phyloP scores from a whole-genome alignment of 352 stramenopile genomes.

The Bremia lactucae region DNA sequence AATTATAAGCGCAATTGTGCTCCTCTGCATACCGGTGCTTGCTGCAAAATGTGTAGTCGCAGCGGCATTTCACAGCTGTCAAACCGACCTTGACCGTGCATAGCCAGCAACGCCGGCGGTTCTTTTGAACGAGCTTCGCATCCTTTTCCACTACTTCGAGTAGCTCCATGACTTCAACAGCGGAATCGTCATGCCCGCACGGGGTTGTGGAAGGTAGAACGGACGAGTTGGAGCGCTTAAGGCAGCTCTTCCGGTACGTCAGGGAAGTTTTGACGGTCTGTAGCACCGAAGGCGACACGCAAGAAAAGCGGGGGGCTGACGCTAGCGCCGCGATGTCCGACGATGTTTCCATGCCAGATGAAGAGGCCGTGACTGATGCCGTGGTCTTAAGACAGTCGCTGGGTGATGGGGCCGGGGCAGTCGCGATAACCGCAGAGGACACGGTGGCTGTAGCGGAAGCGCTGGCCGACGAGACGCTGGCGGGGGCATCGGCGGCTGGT shows the following conservation, averaged over 20 bases:
- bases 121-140: constrained; percentile 58
- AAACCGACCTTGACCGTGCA: constrained; percentile 82
- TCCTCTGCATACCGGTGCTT: constrained; percentile 86
- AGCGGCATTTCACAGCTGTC: constrained; percentile 80
- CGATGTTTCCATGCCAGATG: constrained; percentile 15
- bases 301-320: constrained; percentile 17
- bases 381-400: constrained; percentile 20
- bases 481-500: constrained; percentile 8
- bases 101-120: constrained; percentile 80
- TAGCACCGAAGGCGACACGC: constrained; percentile 32
- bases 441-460: constrained; percentile 17
- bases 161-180: not conserved
- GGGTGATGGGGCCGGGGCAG: constrained; percentile 7
- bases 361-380: constrained; percentile 3
- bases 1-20: constrained; percentile 84
- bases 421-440: constrained; percentile 19
- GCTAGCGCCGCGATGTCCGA: not conserved
- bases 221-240: constrained; percentile 59
- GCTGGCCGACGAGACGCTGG: constrained; percentile 19
- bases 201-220: constrained; percentile 20
- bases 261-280: constrained; percentile 43
- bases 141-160: constrained; percentile 4
- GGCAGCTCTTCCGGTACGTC: constrained; percentile 52
- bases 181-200: not conserved
- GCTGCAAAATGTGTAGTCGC: constrained; percentile 85